Percentiles rank a stretch among this genome's conserved stretches.
Conservation (phyloP, 495 filamentous ascomycete genomes). For the Neohortaea acidophila region DNA sequence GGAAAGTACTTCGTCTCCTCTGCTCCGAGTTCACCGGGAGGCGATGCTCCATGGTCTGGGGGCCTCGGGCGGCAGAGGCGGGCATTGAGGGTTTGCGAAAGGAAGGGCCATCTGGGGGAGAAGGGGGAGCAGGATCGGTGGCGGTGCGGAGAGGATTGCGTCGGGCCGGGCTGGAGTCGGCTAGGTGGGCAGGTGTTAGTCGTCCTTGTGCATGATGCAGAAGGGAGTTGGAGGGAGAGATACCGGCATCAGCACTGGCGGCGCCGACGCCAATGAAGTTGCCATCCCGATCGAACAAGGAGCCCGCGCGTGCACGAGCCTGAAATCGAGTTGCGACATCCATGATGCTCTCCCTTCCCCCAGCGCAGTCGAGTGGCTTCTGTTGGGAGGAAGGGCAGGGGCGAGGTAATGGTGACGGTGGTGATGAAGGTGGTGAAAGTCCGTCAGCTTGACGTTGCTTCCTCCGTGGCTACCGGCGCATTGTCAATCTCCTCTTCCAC, state of each 20-base stretch:
- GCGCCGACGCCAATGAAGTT: too few species aligned
- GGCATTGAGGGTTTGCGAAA: constrained; percentile 16
- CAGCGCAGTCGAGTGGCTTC: too few species aligned
- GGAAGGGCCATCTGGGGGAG: not conserved
- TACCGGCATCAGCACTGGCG: constrained; percentile 11
- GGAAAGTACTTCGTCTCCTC: constrained; percentile 9
- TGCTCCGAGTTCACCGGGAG: constrained; percentile 3
- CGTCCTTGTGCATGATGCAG: constrained; percentile 2
- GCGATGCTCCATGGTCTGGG: constrained; percentile 2
- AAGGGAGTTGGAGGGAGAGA: not conserved
- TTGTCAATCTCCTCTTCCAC: too few species aligned
- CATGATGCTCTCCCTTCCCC: too few species aligned
- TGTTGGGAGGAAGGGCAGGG: too few species aligned
- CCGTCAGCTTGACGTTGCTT: too few species aligned
- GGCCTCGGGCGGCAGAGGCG: constrained; percentile 10
- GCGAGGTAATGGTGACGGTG: too few species aligned
- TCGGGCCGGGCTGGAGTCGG: constrained; percentile 3
- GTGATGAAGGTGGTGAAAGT: too few species aligned
- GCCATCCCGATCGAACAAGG: constrained; percentile 2
- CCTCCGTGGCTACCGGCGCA: too few species aligned
- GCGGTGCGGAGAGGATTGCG: constrained; percentile 16
- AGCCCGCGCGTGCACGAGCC: constrained; percentile 7
- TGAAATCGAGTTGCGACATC: constrained; percentile 13
- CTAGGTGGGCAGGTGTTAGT: not conserved
- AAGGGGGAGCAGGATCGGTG: not conserved